Conservation (phyloP, 2,329 filamentous ascomycete genomes). For the Calonectria fujianensis region DNA sequence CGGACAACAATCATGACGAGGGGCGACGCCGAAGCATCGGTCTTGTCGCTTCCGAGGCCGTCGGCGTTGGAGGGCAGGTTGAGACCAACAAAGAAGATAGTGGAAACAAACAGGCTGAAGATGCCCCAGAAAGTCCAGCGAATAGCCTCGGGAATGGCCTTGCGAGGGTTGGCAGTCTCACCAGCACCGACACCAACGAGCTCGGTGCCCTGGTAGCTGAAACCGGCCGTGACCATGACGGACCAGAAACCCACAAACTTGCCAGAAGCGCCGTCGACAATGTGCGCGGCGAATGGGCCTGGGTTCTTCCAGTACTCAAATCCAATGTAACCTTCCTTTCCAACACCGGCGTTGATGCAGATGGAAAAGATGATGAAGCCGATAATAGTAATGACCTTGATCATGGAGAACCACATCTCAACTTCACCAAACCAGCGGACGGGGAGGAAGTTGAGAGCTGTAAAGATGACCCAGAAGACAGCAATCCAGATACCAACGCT, state of each 20-base stretch:
- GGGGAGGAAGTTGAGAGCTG: conserved; percentile 81
- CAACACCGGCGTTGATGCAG: conserved; percentile 83
- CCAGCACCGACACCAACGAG: conserved; percentile 86
- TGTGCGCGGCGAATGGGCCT: conserved; percentile 79
- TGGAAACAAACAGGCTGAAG: conserved; percentile 79
- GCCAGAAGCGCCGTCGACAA: conserved; percentile 72
- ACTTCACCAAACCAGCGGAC: conserved; percentile 84
- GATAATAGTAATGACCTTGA: conserved; percentile 85
- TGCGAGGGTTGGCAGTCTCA: conserved; percentile 83
- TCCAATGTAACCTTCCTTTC: conserved; percentile 81
- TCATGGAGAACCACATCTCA: conserved; percentile 85
- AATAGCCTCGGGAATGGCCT: conserved; percentile 83
- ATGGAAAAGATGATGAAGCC: conserved; percentile 87
- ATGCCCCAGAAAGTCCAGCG: conserved; percentile 86
- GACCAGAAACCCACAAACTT: conserved; percentile 83
- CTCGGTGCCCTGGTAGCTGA: conserved; percentile 84
- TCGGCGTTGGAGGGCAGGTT: conserved; percentile 78
- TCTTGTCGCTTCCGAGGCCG: conserved; percentile 69
- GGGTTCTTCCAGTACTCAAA: conserved; percentile 83
- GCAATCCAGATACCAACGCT: conserved; percentile 83
- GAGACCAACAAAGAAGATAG: conserved; percentile 83
- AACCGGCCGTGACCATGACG: conserved; percentile 80
- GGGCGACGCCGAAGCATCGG: conserved; percentile 79
- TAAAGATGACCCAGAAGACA: conserved; percentile 83
- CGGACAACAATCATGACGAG: conserved; percentile 76